Conservation (phyloP, 495 filamentous ascomycete species). For the Xylaria intraflava region DNA sequence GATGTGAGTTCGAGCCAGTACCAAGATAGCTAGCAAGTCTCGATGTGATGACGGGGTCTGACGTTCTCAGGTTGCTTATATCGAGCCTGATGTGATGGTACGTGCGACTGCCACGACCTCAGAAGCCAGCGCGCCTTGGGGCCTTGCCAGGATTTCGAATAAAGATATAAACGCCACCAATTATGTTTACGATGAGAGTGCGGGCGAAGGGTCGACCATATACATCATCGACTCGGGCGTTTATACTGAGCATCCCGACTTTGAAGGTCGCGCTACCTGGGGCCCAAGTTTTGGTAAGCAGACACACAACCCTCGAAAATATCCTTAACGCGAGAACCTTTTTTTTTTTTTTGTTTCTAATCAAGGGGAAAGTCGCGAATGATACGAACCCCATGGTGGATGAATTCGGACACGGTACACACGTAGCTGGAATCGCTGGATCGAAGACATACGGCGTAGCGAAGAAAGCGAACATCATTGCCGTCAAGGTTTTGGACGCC, state of each 20-base stretch:
- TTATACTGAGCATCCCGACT: slow-evolving; percentile 40
- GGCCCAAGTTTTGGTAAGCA: slow-evolving; percentile 46
- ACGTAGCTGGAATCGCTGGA: slow-evolving; percentile 30
- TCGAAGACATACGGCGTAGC: slow-evolving; percentile 30
- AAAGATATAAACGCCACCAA: slow-evolving; percentile 21
- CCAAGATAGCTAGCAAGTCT: background rate
- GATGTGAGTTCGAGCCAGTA: slow-evolving; percentile 22
- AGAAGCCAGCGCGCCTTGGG: slow-evolving; percentile 38
- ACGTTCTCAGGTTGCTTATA: slow-evolving; percentile 18
- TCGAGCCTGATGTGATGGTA: slow-evolving; percentile 20
- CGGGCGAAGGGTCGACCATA: slow-evolving; percentile 36
- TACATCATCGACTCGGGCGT: slow-evolving; percentile 49
- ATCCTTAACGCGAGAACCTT: too few relatives aligned
- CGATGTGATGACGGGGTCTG: background rate
- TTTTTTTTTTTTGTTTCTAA: too few relatives aligned
- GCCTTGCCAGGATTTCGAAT: slow-evolving; percentile 37
- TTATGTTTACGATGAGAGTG: slow-evolving; percentile 39
- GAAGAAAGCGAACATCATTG: slow-evolving; percentile 28
- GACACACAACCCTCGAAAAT: too few relatives aligned
- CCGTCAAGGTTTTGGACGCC: slow-evolving; percentile 33
- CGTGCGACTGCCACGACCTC: slow-evolving; percentile 7
- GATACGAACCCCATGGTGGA: slow-evolving; percentile 27
- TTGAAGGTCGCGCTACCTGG: slow-evolving; percentile 44
- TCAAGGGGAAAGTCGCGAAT: too few relatives aligned
- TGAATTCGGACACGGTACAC: slow-evolving; percentile 34